Evolutionary conservation across 2,329 filamentous ascomycete species (phyloP), one percentile per base, ranked within the genome.

Genomic region (Colletotrichum musae): DNA sequence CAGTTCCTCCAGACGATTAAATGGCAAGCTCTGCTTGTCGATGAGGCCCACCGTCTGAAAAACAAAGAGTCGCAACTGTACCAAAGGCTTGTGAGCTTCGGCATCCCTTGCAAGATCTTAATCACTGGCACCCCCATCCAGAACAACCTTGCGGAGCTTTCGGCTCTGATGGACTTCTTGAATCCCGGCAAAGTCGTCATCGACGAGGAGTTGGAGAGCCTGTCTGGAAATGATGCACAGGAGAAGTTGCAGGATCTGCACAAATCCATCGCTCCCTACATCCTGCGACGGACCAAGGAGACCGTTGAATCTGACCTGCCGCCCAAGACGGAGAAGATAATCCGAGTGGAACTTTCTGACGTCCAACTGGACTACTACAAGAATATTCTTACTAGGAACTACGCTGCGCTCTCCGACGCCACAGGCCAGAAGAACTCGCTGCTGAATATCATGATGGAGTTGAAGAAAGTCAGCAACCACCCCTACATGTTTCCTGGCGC

Each of bases 401-500:
- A 99, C 76, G 91, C 94, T 36, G 96, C 95, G 3, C 87, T 99
- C 39, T 97, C 97, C 75, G 93, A 97, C 76, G 95, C 94, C 53
- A 91, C 92, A 52, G 96, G 95, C 6, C 94, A 97, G 79, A 98
- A 97, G 81, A 95, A 97, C 73, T 98, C 95, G 0, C 84, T 99
- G 15, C 85, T 99, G 72, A 99, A 99, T 81, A 96, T 99, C 79
- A 98, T 99, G 90, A 99, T 99, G 96, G 96, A 99, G 80, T 82
- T 99, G 76, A 99, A 99, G 85, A 99, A 99, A 81, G 94, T 96
- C 78, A 98, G 95, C 83, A 99, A 99, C 76, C 96, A 99, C 77
- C 95, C 96, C 1, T 97, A 98, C 83, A 97, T 99, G 92, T 98
- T 99, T 75, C 92, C 93, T 2, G 95, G 94, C 71, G 95, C 94